Base-by-base conservation (phyloP, 2,329 filamentous ascomycete genomes). In the Pseudocercospora macadamiae region DNA sequence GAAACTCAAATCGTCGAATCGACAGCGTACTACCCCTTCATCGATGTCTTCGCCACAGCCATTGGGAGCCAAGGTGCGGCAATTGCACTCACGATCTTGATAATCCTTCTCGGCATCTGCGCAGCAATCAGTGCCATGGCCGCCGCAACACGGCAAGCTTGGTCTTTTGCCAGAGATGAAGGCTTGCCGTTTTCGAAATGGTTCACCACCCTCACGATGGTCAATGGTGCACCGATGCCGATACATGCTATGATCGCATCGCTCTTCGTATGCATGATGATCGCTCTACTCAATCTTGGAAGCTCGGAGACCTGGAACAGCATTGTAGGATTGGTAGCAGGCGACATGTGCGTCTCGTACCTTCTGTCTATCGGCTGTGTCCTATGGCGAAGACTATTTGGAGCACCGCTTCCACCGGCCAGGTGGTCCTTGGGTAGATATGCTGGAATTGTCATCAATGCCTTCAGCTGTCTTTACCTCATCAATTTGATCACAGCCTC, bases 281-380 rank as follows among this genome's bases (percentile, higher is more conserved):
- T 71, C 34, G 63, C 62, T 9, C 42, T 70, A n/a, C 66, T 71
- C 62, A 65, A 69, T 19, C 59, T 70, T 14, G 68, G 67, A 34
- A 64, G 60, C 9, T 51, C 56, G 26, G 61, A 62, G 14, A 66
- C 66, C 19, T 70, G 70, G 65, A 74, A 74, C 58, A 68, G 71
- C 54, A 66, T 78, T 57, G 72, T 76, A 30, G 76, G 74, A 1
- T 70, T 78, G n/a, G 71, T 71, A 47, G 66, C 74, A n/a, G 72
- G 73, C 3, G 70, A 71, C 4, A 64, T 76, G 4, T 72, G 78
- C 69, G 72, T 71, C 9, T 75, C 75, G 9, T 80, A 78, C 68
- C 67, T 74, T 42, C 66, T 79, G 54, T 71, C 68, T 18, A 77
- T 79, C 56, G 72, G 73, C 56, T 74, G 73, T 55, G 71, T 79